Percentiles rank a stretch among this genome's conserved stretches.
Conservation (phyloP, 164 flowering plant genomes). For the Sextonia rubra region DNA sequence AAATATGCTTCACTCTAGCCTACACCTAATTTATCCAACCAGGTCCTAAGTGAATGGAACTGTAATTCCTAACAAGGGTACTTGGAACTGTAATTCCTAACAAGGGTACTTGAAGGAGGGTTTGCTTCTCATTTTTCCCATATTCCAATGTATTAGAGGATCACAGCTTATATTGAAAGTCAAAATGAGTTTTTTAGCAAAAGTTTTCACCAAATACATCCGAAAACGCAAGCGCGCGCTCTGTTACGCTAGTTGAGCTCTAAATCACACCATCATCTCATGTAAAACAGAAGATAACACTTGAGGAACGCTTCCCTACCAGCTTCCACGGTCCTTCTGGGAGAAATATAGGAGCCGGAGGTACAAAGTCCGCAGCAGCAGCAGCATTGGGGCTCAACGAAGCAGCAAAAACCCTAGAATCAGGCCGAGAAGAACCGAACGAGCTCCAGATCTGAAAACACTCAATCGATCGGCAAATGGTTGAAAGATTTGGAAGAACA, state of each 20-base stretch:
- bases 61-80: no score
- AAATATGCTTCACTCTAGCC: no score
- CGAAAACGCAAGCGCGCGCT: no score
- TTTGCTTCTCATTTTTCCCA: no score
- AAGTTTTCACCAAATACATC: no score
- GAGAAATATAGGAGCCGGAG: slow-evolving; percentile 77
- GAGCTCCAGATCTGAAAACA: slow-evolving; percentile 26
- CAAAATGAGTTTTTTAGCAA: no score
- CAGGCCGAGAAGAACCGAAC: slow-evolving; percentile 14
- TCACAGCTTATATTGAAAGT: no score
- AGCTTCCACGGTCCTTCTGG: slow-evolving; percentile 92
- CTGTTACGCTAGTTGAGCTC: background rate
- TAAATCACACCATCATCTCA: background rate
- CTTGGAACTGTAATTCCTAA: no score
- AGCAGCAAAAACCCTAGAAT: slow-evolving; percentile 26
- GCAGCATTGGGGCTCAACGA: slow-evolving; percentile 35
- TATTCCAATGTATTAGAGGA: background rate
- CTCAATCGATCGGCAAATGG: background rate
- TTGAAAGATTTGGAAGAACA: background rate
- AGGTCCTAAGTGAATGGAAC: no score
- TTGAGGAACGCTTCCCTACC: slow-evolving; percentile 31
- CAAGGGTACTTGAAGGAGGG: no score
- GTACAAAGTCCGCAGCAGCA: slow-evolving; percentile 44
- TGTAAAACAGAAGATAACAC: background rate
- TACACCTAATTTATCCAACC: no score